Base-by-base conservation (phyloP, 2,329 filamentous ascomycete genomes). In the Gyromitra esculenta region DNA sequence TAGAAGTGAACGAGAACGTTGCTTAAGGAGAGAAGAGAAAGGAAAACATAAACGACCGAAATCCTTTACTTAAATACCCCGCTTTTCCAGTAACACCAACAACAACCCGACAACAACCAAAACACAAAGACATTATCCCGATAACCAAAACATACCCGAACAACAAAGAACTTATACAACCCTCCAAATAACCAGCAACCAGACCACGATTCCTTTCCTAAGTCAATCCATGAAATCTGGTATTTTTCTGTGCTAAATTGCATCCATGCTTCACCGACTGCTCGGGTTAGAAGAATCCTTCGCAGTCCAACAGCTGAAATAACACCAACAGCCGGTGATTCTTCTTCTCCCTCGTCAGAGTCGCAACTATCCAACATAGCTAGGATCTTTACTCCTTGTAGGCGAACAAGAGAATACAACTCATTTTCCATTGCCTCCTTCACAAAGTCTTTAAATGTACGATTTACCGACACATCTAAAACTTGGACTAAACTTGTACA, bases 401-500 rank as follows among this genome's bases (percentile, higher is more conserved):
- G 11, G 9, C 9, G 18, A 11, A 21, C 13, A 11, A n/a, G n/a
- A 11, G 50, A 35, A 54, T 57, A 59, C 2, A 63, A 18, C 15
- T 74, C 63, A 11, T 43, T 45, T 11, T 73, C 59, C 31, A 62
- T 67, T 13, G 57, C 35, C 25, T 62, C 39, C 31, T 43, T 52
- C 5, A 67, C 39, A 11, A 67, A 13, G 13, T 67, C 71, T 41
- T 62, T 73, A 37, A 67, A 67, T 5, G 31, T 8, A 1, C 57
- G 7, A 5, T 73, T 68, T 1, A 73, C 48, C 31, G 71, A 56
- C 0, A 73, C 63, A 68, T 73, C 43, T 2, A 62, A 25, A 5
- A 54, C 54, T 11, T 67, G 54, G 41, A 67, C 43, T 45, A 62
- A 41, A 35, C 62, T 68, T 5, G 71, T 73, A 35, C 54, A 73